These are phyloP conservation scores for Sanghuangporus sanghuang DNA, from an alignment of 1,284 basidiomycete species.

Conservation along the genomic window DNA sequence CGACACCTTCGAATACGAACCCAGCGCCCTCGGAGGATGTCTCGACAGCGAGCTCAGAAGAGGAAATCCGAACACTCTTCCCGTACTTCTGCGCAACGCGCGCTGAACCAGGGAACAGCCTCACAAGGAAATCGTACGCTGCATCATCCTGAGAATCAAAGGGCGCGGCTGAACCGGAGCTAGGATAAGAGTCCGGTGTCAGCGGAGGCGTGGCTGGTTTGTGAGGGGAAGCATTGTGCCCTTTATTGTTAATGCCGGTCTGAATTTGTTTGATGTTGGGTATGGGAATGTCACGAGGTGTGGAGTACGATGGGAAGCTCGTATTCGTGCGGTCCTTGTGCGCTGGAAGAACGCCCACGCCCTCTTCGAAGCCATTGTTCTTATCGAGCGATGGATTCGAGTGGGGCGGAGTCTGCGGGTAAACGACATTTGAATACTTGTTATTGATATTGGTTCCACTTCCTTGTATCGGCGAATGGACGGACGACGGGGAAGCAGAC, in stretches of 20 bases:
- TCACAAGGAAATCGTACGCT: constrained; percentile 70
- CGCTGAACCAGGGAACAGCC: constrained; percentile 65
- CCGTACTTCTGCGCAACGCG: constrained; percentile 58
- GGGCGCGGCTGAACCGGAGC: constrained; percentile 23
- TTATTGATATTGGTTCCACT: not conserved
- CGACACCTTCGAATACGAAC: constrained; percentile 65
- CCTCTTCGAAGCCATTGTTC: not conserved
- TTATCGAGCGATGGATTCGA: constrained; percentile 6
- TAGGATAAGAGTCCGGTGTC: constrained; percentile 43
- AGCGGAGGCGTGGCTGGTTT: constrained; percentile 56
- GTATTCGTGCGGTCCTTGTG: constrained; percentile 24
- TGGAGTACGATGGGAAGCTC: not conserved
- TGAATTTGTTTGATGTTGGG: not conserved
- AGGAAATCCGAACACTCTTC: constrained; percentile 66
- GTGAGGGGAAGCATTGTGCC: constrained; percentile 18
- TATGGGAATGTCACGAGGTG: constrained; percentile 8
- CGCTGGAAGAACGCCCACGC: constrained; percentile 18
- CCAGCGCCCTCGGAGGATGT: not conserved
- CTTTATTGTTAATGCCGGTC: not conserved
- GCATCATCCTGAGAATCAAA: constrained; percentile 21
- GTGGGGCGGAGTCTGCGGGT: constrained; percentile 14
- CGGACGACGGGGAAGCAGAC: constrained; percentile 28
- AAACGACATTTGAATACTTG: constrained; percentile 12
- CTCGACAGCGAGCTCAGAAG: constrained; percentile 49
- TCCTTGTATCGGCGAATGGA: not conserved